Base-by-base conservation (phyloP, 177 flowering plant genomes). In the Vitis hybrid region DNA sequence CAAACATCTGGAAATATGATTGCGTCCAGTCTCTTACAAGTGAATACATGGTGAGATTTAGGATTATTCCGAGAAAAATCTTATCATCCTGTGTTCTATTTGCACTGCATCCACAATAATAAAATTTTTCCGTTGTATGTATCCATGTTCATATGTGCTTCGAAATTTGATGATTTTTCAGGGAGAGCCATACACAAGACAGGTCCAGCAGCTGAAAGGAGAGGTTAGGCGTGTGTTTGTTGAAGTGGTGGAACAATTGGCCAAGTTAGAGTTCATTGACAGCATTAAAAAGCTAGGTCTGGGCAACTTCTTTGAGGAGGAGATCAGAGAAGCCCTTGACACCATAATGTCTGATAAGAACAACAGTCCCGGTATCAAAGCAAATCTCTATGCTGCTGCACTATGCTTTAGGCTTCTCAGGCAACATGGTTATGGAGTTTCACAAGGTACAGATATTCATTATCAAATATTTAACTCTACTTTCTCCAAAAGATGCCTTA, bases 381-480 rank as follows among this genome's bases (percentile, higher is more conserved):
- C 68, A 0, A 67, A 80, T 66, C 74, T 76, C 19, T 74, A 76
- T 60, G 52, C 69, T 11, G 65, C 74, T 59, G 71, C 87, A 8
- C 69, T 87, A 18, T 56, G 74, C 74, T 84, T 86, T n/a, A 80
- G 77, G 73, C 81, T 85, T 56, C 76, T 83, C 4, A 77, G 82
- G 72, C 80, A 80, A 54, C 72, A 83, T 52, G 84, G 86, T 14
- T 73, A 67, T 60, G 30, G 72, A 24, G 77, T 78, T 62, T 77
- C 82, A 12, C 78, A 76, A 75, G 88, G 86, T 80, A 62, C 15
- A 68, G 24, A 62, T 30, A 56, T 67, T 4, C 14, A n/a, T 12
- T 3, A 21, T 57, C 13, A 40, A 21, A 12, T 18, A 12, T 0
- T 11, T 5, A 2, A 52, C 35, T 4, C 4, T 11, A 16, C 3